Conservation (phyloP, 1,139 yeast species). For the Pichia sp. region DNA sequence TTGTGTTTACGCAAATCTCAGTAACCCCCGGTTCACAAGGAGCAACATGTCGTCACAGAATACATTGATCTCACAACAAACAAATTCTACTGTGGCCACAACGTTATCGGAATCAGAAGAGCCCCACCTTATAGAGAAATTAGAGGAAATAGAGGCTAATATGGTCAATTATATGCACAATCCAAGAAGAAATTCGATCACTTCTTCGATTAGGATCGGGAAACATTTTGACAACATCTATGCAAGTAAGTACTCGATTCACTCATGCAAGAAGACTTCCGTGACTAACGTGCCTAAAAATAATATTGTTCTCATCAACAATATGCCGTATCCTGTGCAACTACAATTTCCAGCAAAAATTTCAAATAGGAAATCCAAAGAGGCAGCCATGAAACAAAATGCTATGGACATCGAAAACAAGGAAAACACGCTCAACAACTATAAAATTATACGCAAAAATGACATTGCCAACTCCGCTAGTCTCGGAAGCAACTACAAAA, state of each 20-base stretch:
- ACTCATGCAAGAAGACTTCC: constrained; percentile 10
- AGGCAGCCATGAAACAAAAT: not conserved
- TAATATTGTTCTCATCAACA: constrained; percentile 23
- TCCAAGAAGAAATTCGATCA: not conserved
- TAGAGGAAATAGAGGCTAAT: not conserved
- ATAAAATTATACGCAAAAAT: not conserved
- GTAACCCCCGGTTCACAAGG: not conserved
- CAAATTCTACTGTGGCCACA: constrained; percentile 4
- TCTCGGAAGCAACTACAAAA: not conserved
- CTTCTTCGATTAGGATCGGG: constrained; percentile 1
- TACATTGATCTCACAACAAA: constrained; percentile 6
- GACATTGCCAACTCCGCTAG: not conserved
- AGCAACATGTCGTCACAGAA: constrained; percentile 10
- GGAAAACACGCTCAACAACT: not conserved
- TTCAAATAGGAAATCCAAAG: constrained; percentile 10
- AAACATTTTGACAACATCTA: not conserved
- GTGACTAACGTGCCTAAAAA: constrained; percentile 13
- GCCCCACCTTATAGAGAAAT: not conserved
- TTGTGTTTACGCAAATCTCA: not conserved
- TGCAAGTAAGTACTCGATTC: constrained; percentile 1
- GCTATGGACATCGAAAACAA: not conserved
- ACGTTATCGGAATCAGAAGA: not conserved
- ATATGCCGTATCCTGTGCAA: constrained; percentile 27
- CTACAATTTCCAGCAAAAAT: constrained; percentile 28
- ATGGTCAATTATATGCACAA: not conserved